Percentiles rank a stretch among this genome's conserved stretches.
Evolutionary conservation across 345 rosid species (phyloP).

Genomic region (Alliaria petiolata): DNA sequence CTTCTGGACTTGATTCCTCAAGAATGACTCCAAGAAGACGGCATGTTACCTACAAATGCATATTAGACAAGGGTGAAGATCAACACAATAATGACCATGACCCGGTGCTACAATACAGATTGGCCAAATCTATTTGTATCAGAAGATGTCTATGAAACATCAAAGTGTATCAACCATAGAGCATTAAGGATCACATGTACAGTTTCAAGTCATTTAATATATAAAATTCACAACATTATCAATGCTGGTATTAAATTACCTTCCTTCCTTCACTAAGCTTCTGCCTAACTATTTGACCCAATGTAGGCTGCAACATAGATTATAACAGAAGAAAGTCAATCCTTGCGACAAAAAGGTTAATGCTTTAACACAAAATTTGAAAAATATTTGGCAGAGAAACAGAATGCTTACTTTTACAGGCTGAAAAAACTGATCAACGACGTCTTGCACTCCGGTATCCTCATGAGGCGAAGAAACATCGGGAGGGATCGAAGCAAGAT

Average conservation of each 20-base stretch:
- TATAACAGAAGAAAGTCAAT: not conserved
- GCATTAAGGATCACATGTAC: not conserved
- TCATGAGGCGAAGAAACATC: conserved; percentile 48
- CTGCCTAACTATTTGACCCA: conserved; percentile 84
- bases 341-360: not conserved
- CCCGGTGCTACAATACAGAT: not conserved
- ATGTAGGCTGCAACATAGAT: conserved; percentile 75
- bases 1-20: conserved; percentile 87
- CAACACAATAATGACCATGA: not conserved
- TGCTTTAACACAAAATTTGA: not conserved
- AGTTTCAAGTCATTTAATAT: not conserved
- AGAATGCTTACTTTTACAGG: conserved; percentile 57
- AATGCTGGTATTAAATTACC: conserved; percentile 38
- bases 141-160: too few species aligned
- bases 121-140: too few species aligned
- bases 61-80: not conserved
- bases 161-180: too few species aligned
- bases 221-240: not conserved
- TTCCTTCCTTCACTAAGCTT: conserved; percentile 90
- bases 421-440: conserved; percentile 77
- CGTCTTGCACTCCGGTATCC: conserved; percentile 61
- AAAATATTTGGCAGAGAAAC: not conserved
- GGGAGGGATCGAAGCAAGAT: conserved; percentile 36
- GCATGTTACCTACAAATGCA: conserved; percentile 70
- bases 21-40: conserved; percentile 87